Conservation (phyloP, 2,329 filamentous ascomycete species). For the Aspergillus ustus region DNA sequence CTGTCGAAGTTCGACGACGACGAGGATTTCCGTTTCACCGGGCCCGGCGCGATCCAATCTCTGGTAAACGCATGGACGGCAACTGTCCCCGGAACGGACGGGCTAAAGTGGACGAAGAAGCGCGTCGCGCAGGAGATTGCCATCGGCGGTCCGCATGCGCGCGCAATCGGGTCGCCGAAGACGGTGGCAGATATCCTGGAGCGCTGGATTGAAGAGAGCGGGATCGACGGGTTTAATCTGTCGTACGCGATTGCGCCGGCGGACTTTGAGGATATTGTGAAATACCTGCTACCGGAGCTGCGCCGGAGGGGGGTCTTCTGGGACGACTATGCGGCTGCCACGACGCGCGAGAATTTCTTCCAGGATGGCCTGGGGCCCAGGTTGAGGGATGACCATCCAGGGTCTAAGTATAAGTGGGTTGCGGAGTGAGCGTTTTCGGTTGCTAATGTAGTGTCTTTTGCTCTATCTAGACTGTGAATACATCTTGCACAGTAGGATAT, state of each 20-base stretch:
- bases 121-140: slow-evolving; percentile 32
- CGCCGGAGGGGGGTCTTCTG: slow-evolving; percentile 38
- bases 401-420: slow-evolving; percentile 1
- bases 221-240: slow-evolving; percentile 35
- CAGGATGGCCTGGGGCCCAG: slow-evolving; percentile 3
- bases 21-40: slow-evolving; percentile 49
- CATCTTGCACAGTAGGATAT: too few relatives aligned
- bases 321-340: slow-evolving; percentile 37
- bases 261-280: slow-evolving; percentile 33
- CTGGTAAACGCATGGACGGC: slow-evolving; percentile 48
- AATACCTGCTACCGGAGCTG: slow-evolving; percentile 31
- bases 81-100: slow-evolving; percentile 45
- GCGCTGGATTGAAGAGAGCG: slow-evolving; percentile 28
- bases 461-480: too few relatives aligned
- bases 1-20: slow-evolving; percentile 47
- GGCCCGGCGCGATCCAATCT: slow-evolving; percentile 45
- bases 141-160: slow-evolving; percentile 10
- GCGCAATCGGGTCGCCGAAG: slow-evolving; percentile 11
- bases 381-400: slow-evolving; percentile 10
- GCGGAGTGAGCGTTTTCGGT: neutral
- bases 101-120: slow-evolving; percentile 38
- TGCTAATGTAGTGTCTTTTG: too few relatives aligned
- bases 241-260: slow-evolving; percentile 27
- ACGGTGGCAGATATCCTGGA: slow-evolving; percentile 36
- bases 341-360: slow-evolving; percentile 16